Percentiles rank a stretch among this genome's conserved stretches.
Evolutionary conservation across 2,329 filamentous ascomycete species (phyloP).

Genomic region (Ramularia endophylla): DNA sequence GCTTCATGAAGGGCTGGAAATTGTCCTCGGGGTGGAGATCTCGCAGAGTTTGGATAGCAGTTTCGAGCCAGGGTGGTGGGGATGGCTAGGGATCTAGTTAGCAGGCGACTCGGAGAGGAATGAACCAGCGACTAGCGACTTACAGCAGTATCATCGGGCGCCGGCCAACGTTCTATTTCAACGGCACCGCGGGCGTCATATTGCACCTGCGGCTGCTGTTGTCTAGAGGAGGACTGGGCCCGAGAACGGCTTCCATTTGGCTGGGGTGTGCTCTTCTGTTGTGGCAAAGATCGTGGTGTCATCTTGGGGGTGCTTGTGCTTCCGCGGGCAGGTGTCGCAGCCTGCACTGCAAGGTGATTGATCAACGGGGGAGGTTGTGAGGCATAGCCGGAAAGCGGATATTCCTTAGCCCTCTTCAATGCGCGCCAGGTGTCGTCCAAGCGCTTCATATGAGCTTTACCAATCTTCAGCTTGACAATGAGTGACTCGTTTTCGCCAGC

Average conservation of each 20-base stretch:
- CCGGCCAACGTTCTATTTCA: slow-evolving; percentile 57
- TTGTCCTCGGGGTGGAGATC: slow-evolving; percentile 68
- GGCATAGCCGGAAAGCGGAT: slow-evolving; percentile 30
- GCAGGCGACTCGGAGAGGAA: slow-evolving; percentile 6
- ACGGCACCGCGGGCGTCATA: slow-evolving; percentile 51
- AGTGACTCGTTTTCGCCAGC: slow-evolving; percentile 62
- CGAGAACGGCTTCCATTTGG: slow-evolving; percentile 24
- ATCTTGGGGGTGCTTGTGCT: slow-evolving; percentile 21
- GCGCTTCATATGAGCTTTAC: slow-evolving; percentile 64
- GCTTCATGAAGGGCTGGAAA: slow-evolving; percentile 89
- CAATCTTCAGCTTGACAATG: slow-evolving; percentile 69
- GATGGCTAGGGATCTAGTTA: slow-evolving; percentile 55
- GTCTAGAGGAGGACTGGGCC: slow-evolving; percentile 14
- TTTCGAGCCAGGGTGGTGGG: slow-evolving; percentile 77
- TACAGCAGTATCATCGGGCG: slow-evolving; percentile 58
- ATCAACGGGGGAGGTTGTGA: slow-evolving; percentile 22
- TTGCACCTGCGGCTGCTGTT: slow-evolving; percentile 9
- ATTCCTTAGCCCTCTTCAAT: slow-evolving; percentile 29
- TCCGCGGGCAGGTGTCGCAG: slow-evolving; percentile 19
- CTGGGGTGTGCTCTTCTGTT: slow-evolving; percentile 22
- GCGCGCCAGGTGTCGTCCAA: slow-evolving; percentile 42
- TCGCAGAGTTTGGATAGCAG: slow-evolving; percentile 66
- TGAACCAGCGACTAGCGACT: slow-evolving; percentile 31
- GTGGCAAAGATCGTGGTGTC: slow-evolving; percentile 22
- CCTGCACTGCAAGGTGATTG: slow-evolving; percentile 3